These are phyloP conservation scores for Odontarrhena argentea DNA, from an alignment of 345 rosid genomes.

Conservation along the genomic window DNA sequence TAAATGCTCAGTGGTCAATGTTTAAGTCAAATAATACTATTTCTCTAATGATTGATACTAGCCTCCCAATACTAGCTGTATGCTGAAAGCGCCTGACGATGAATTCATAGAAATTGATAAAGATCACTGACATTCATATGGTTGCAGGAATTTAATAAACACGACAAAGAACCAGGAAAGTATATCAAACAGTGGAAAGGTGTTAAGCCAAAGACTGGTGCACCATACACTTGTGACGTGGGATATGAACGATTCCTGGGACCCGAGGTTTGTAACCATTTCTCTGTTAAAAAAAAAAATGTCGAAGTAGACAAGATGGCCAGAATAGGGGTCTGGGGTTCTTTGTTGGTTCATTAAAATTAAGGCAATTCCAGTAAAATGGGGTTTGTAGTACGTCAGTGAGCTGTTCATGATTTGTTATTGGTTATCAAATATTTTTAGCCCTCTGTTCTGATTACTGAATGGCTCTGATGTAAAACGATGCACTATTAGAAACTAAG, in stretches of 20 bases:
- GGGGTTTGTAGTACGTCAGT: conserved; percentile 5
- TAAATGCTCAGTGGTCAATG: conserved; percentile 35
- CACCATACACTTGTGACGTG: conserved; percentile 91
- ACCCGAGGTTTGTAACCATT: conserved; percentile 75
- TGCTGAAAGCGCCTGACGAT: conserved; percentile 20
- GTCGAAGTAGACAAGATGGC: not conserved
- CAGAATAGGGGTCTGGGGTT: not conserved
- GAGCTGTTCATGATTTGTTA: conserved; percentile 5
- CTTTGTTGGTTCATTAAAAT: not conserved
- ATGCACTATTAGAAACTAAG: not conserved
- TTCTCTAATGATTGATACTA: not conserved
- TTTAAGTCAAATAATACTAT: not conserved
- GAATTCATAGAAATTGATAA: conserved; percentile 6
- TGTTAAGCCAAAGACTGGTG: conserved; percentile 94
- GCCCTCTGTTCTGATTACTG: conserved; percentile 2
- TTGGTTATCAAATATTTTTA: not conserved
- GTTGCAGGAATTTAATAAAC: conserved; percentile 91
- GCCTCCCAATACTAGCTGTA: conserved; percentile 12
- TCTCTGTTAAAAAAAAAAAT: not conserved
- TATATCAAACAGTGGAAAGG: conserved; percentile 92
- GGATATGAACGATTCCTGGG: conserved; percentile 98
- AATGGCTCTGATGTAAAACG: not conserved
- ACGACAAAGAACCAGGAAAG: conserved; percentile 92
- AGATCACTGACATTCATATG: conserved; percentile 28
- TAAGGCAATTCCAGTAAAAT: not conserved